Percentiles rank a stretch among this genome's conserved stretches.
Conservation (phyloP, 2,329 filamentous ascomycete genomes). For the Talaromyces sp. region DNA sequence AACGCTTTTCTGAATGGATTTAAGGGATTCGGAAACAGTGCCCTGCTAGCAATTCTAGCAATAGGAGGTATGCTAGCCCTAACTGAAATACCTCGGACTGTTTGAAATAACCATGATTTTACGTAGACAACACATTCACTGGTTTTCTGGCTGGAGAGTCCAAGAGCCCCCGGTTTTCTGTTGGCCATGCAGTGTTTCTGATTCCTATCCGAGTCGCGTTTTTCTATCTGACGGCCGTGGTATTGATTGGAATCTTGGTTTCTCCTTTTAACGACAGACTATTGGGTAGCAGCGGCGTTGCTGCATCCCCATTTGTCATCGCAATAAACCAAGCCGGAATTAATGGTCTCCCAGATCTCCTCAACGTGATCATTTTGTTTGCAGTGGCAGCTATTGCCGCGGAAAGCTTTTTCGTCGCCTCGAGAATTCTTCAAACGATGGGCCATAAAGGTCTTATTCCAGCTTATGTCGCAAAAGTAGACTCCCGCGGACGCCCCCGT, state of each 20-base stretch:
- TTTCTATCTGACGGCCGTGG: conserved; percentile 25
- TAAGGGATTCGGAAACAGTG: conserved; percentile 27
- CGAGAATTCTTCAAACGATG: conserved; percentile 27
- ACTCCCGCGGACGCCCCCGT: conserved; percentile 25
- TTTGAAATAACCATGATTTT: not conserved
- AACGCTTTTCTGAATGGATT: conserved; percentile 32
- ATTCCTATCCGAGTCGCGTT: conserved; percentile 28
- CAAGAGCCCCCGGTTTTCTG: conserved; percentile 29
- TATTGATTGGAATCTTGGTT: conserved; percentile 19
- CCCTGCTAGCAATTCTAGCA: conserved; percentile 24
- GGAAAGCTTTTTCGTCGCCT: conserved; percentile 29
- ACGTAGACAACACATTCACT: conserved; percentile 26
- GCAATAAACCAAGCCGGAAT: conserved; percentile 25
- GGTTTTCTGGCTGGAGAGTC: conserved; percentile 33
- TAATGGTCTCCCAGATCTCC: conserved; percentile 22
- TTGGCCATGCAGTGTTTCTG: conserved; percentile 24
- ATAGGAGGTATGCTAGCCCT: conserved; percentile 15
- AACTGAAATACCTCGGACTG: too few species aligned
- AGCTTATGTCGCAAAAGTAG: conserved; percentile 21
- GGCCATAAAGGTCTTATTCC: conserved; percentile 24
- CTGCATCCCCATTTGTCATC: conserved; percentile 30
- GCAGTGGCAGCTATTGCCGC: conserved; percentile 27
- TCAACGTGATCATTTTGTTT: conserved; percentile 29
- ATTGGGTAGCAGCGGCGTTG: conserved; percentile 22
- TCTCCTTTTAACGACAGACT: conserved; percentile 8